These are phyloP conservation scores for Cucumis sativus DNA, from an alignment of 306 rosid species.

Conservation along the genomic window Cucumber_9930_V3 NC_026661.2:13373001-13373500, in stretches of 20 bases:
- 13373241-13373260: not conserved
- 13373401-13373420: not conserved
- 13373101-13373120: too few relatives aligned
- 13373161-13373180: too few relatives aligned
- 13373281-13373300: too few relatives aligned
- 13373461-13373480: not conserved
- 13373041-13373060: too few relatives aligned
- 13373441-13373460: not conserved
- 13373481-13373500: not conserved
- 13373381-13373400: too few relatives aligned
- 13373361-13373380: not conserved
- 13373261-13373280: not conserved
- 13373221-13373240: not conserved
- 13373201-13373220: not conserved
- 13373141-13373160: not conserved
- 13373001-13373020: conserved; percentile 13
- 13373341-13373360: not conserved
- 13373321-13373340: not conserved
- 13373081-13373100: too few relatives aligned
- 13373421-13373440: not conserved
- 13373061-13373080: too few relatives aligned
- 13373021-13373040: not conserved
- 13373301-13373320: too few relatives aligned
- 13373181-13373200: not conserved
- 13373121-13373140: not conserved